Evolutionary conservation across 2,329 filamentous ascomycete species (phyloP).

Genomic region (Aspergillus flavus): DNA sequence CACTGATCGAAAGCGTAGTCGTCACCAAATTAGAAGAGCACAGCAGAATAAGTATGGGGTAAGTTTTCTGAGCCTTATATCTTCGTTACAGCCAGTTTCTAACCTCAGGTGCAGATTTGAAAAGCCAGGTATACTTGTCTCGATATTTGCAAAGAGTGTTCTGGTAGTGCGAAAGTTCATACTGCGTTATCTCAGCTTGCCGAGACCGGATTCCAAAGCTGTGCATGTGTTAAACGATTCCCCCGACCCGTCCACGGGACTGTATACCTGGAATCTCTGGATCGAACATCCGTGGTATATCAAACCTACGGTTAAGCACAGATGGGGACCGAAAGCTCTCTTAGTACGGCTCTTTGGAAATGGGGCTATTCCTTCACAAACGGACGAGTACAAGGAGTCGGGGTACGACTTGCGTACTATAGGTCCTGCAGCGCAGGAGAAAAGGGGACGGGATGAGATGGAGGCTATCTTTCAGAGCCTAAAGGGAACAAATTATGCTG

Average conservation of each 20-base stretch:
- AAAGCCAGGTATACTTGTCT: background rate
- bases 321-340: slow-evolving; percentile 19
- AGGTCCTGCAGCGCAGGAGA: slow-evolving; percentile 17
- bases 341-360: slow-evolving; percentile 18
- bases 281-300: slow-evolving; percentile 27
- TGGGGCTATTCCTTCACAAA: slow-evolving; percentile 9
- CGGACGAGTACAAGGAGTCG: slow-evolving; percentile 7
- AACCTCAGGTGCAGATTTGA: background rate
- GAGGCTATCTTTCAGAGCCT: slow-evolving; percentile 7
- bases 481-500: slow-evolving; percentile 6
- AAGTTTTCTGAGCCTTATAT: background rate
- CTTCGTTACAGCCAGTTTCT: background rate
- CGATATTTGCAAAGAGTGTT: background rate
- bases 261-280: slow-evolving; percentile 12
- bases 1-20: slow-evolving; percentile 7
- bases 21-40: slow-evolving; percentile 9
- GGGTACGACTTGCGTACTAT: slow-evolving; percentile 19
- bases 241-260: slow-evolving; percentile 7
- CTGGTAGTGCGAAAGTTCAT: slow-evolving; percentile 5
- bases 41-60: slow-evolving; percentile 11
- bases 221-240: slow-evolving; percentile 10
- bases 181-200: slow-evolving; percentile 12
- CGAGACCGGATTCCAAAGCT: slow-evolving; percentile 8
- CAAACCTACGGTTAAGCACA: slow-evolving; percentile 20
- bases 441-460: slow-evolving; percentile 18